Percentiles rank a stretch among this genome's conserved stretches.
Evolutionary conservation across 805 yeast species (phyloP).

Genomic region (Helenozyma rhizophorensis): DNA sequence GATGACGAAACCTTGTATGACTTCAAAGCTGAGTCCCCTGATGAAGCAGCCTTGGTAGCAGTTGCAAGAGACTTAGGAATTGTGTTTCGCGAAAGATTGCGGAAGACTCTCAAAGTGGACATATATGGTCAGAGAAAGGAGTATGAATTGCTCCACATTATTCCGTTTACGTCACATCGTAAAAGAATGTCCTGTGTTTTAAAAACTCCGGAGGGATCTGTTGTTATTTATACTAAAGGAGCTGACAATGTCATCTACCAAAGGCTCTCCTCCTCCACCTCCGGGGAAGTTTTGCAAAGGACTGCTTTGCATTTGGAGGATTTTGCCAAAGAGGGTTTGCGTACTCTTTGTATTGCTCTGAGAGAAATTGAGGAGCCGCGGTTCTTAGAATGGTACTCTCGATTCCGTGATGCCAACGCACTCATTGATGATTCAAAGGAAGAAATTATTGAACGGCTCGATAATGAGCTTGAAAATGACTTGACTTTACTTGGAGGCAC

Average conservation of each 20-base stretch:
- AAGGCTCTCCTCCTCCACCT: slow-evolving; percentile 33
- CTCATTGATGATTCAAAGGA: slow-evolving; percentile 57
- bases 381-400: slow-evolving; percentile 51
- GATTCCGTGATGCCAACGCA: slow-evolving; percentile 56
- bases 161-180: slow-evolving; percentile 67
- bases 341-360: slow-evolving; percentile 71
- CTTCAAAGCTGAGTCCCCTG: slow-evolving; percentile 80
- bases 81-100: slow-evolving; percentile 50
- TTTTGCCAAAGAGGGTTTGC: slow-evolving; percentile 71
- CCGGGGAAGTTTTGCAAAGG: slow-evolving; percentile 43
- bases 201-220: slow-evolving; percentile 36
- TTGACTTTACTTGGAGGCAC: slow-evolving; percentile 68
- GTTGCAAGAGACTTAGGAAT: slow-evolving; percentile 73
- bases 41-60: slow-evolving; percentile 76
- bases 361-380: slow-evolving; percentile 41
- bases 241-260: slow-evolving; percentile 69
- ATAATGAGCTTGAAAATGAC: slow-evolving; percentile 56
- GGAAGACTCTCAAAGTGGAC: slow-evolving; percentile 42
- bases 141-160: slow-evolving; percentile 49
- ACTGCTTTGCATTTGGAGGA: slow-evolving; percentile 65
- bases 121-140: slow-evolving; percentile 42
- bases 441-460: slow-evolving; percentile 46
- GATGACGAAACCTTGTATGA: slow-evolving; percentile 39
- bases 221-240: slow-evolving; percentile 59
- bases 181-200: slow-evolving; percentile 76